Evolutionary conservation across 495 filamentous ascomycete genomes (phyloP).

Genomic region (Aspergillus avenaceus): DNA sequence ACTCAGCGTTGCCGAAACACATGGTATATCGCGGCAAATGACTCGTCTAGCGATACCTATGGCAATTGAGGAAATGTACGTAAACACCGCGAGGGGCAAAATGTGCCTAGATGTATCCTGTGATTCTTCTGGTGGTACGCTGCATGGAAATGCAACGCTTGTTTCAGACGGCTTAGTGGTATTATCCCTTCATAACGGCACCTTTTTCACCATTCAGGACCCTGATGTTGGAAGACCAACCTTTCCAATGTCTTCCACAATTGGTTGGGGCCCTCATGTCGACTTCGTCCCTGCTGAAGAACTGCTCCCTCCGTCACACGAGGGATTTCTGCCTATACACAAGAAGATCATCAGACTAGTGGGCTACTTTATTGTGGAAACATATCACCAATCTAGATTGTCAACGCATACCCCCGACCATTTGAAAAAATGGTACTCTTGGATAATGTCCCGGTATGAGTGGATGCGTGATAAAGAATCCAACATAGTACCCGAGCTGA

Average conservation of each 20-base stretch:
- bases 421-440: not conserved
- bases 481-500: not conserved
- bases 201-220: slow-evolving; percentile 2
- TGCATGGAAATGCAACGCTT: not conserved
- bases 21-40: slow-evolving; percentile 9
- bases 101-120: not conserved
- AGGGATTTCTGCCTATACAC: not conserved
- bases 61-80: slow-evolving; percentile 1
- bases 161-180: not conserved
- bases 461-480: not conserved
- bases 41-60: slow-evolving; percentile 1
- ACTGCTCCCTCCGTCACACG: not conserved
- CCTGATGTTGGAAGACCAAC: not conserved
- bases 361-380: slow-evolving; percentile 2
- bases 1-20: slow-evolving; percentile 4
- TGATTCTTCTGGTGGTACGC: not conserved
- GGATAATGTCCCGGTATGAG: not conserved
- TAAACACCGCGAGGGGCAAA: not conserved
- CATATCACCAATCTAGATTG: not conserved
- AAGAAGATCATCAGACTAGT: not conserved
- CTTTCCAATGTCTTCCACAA: not conserved
- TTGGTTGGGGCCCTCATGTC: slow-evolving; percentile 20
- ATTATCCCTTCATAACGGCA: not conserved
- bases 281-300: slow-evolving; percentile 4
- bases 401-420: not conserved